These are phyloP conservation scores for Pholiota microspora DNA, from an alignment of 768 basidiomycete genomes.

Conservation along the genomic window DNA sequence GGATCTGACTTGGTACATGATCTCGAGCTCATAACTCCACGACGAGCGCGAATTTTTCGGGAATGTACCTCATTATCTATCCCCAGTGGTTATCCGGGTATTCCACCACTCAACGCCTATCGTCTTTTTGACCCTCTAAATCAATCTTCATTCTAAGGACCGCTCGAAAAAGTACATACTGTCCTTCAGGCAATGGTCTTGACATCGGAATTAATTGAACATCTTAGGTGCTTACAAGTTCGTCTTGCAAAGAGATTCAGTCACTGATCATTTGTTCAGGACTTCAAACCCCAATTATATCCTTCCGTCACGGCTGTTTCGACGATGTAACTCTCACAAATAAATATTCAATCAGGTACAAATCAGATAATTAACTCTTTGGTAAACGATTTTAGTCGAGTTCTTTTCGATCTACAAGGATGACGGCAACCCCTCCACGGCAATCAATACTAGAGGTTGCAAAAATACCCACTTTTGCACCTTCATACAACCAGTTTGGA, in stretches of 20 bases:
- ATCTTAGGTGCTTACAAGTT: neutral
- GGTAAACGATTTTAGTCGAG: too few relatives aligned
- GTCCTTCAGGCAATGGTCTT: neutral
- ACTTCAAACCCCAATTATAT: neutral
- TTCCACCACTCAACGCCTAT: neutral
- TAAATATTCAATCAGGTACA: neutral
- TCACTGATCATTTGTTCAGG: neutral
- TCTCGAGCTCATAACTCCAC: neutral
- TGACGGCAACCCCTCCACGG: neutral
- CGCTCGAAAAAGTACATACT: neutral
- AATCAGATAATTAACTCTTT: neutral
- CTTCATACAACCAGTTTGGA: neutral
- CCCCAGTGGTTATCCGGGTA: conserved; percentile 1
- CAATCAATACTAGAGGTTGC: neutral
- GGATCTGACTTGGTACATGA: neutral
- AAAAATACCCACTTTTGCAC: neutral
- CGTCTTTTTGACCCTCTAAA: neutral
- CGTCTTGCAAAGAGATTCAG: neutral
- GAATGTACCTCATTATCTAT: conserved; percentile 1
- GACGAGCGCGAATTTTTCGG: neutral
- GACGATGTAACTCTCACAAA: neutral
- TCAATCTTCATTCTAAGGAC: neutral
- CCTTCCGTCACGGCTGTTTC: too few relatives aligned
- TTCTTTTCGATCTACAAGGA: neutral
- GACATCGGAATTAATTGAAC: neutral